These are phyloP conservation scores for Syzygium oleosum DNA, from an alignment of 345 rosid species.

Conservation along the genomic window DNA sequence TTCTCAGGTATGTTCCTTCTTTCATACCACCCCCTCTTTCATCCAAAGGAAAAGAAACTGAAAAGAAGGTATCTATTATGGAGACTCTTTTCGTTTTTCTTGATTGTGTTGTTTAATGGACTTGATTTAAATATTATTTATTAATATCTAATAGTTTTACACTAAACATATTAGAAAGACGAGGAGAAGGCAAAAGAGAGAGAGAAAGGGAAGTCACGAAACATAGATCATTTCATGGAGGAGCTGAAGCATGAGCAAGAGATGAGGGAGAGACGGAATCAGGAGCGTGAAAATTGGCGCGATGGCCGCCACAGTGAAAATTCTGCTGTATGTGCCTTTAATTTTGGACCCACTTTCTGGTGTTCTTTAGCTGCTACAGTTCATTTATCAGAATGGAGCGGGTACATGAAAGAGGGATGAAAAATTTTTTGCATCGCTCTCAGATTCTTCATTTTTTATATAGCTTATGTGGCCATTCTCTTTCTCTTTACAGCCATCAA, in stretches of 20 bases:
- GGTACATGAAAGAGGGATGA: not conserved
- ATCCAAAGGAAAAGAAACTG: slow-evolving; percentile 79
- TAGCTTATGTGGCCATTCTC: slow-evolving; percentile 1
- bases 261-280: slow-evolving; percentile 91
- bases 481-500: slow-evolving; percentile 60
- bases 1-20: slow-evolving; percentile 94
- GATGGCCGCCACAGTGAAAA: slow-evolving; percentile 63
- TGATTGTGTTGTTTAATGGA: not conserved
- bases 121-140: slow-evolving; percentile 4
- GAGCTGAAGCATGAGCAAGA: slow-evolving; percentile 98
- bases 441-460: not conserved
- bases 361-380: not conserved
- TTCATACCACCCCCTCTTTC: slow-evolving; percentile 95
- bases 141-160: not conserved
- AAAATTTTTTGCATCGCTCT: not conserved
- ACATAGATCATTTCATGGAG: slow-evolving; percentile 97
- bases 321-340: slow-evolving; percentile 45
- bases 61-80: slow-evolving; percentile 52
- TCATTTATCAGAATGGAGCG: not conserved
- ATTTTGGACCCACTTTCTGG: not conserved
- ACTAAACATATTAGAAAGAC: slow-evolving; percentile 50
- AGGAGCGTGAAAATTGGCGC: slow-evolving; percentile 71
- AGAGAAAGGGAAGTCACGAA: slow-evolving; percentile 84
- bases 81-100: not conserved
- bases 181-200: slow-evolving; percentile 71